phyloP scores from a whole-genome alignment of 2,329 filamentous ascomycete genomes.

The Ophiobolus disseminans region DNA sequence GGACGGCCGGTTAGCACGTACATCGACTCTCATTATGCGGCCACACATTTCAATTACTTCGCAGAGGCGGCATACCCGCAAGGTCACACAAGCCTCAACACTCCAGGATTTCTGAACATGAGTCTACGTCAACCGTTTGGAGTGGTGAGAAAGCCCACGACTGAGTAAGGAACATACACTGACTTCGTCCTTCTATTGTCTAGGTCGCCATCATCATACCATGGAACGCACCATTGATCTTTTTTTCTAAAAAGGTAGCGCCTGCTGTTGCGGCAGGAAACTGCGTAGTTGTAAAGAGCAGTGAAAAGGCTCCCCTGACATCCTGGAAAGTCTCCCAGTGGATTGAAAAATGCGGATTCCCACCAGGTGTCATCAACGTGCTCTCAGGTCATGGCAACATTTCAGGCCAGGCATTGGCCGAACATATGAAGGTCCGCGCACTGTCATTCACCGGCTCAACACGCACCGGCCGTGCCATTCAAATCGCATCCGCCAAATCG shows the following conservation, averaged over 20 bases:
- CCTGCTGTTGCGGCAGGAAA: constrained; percentile 36
- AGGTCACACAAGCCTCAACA: constrained; percentile 74
- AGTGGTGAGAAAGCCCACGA: too few species aligned
- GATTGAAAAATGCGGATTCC: constrained; percentile 77
- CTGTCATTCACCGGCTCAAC: constrained; percentile 84
- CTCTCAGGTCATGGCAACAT: constrained; percentile 78
- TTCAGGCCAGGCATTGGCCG: constrained; percentile 77
- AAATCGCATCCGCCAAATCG: constrained; percentile 70
- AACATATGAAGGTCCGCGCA: constrained; percentile 81
- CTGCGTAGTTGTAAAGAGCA: constrained; percentile 37
- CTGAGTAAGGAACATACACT: too few species aligned
- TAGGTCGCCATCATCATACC: constrained; percentile 86
- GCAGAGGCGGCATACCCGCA: constrained; percentile 75
- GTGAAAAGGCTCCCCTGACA: constrained; percentile 66
- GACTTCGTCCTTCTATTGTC: too few species aligned
- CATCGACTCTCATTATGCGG: constrained; percentile 77
- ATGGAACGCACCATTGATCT: constrained; percentile 43
- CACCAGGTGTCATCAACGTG: constrained; percentile 78
- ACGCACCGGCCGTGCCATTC: constrained; percentile 85
- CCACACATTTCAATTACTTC: constrained; percentile 82
- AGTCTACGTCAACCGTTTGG: constrained; percentile 80
- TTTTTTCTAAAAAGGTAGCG: constrained; percentile 36
- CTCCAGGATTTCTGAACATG: constrained; percentile 60
- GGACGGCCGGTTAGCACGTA: constrained; percentile 83
- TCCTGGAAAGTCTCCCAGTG: constrained; percentile 82